phyloP scores from a whole-genome alignment of 1,284 basidiomycete genomes.

The Blastosporella zonata region DNA sequence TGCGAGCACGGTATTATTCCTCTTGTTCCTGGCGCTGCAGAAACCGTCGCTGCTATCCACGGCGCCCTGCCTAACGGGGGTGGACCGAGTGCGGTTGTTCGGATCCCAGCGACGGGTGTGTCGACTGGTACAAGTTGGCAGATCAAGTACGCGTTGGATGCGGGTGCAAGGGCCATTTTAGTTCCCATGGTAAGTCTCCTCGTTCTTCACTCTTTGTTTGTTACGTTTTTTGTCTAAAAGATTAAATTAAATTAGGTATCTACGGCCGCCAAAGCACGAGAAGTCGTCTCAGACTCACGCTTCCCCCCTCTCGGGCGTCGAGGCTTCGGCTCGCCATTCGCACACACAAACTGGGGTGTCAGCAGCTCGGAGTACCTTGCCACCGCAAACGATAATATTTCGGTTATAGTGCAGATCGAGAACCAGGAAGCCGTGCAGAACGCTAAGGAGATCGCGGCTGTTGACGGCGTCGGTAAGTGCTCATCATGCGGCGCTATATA shows the following conservation, averaged over 20 bases:
- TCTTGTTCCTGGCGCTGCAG: constrained; percentile 52
- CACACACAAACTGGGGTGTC: constrained; percentile 54
- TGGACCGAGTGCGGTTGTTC: constrained; percentile 52
- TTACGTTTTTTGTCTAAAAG: neutral
- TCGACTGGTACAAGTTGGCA: constrained; percentile 58
- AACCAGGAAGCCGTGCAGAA: constrained; percentile 59
- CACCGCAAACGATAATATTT: constrained; percentile 52
- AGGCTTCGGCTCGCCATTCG: constrained; percentile 62
- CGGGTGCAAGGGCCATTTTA: constrained; percentile 58
- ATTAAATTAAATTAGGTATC: constrained; percentile 40
- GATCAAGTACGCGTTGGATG: constrained; percentile 66
- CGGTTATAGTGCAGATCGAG: constrained; percentile 44
- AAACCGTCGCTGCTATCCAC: constrained; percentile 50
- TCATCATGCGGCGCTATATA: neutral
- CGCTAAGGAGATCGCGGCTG: constrained; percentile 56
- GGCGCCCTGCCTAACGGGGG: constrained; percentile 34
- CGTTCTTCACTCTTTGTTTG: too few species aligned
- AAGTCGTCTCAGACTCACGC: constrained; percentile 49
- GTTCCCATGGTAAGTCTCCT: constrained; percentile 55
- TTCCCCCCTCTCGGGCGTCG: constrained; percentile 35
- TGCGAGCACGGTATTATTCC: constrained; percentile 63
- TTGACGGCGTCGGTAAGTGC: constrained; percentile 58
- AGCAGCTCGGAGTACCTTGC: constrained; percentile 48
- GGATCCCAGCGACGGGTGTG: constrained; percentile 59
- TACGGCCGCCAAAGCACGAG: constrained; percentile 52